Evolutionary conservation across 2,329 filamentous ascomycete genomes (phyloP).

Genomic region (Apiospora saccharicola): DNA sequence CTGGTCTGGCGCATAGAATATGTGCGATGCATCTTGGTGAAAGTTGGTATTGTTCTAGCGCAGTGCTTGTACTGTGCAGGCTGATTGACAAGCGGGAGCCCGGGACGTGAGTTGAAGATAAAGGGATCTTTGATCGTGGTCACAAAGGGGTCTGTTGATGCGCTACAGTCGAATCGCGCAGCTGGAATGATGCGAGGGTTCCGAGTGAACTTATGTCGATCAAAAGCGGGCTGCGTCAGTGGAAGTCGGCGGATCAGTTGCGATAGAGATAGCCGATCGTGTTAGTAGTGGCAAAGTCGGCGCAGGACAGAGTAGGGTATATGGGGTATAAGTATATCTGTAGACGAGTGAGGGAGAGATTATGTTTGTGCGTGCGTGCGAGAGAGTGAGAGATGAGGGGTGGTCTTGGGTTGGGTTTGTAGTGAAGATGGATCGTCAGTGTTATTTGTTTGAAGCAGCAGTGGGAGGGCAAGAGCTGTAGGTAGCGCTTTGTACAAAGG

Average conservation of each 20-base stretch:
- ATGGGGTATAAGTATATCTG: slow-evolving; percentile 14
- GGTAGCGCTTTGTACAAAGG: not conserved
- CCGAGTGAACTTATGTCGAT: slow-evolving; percentile 20
- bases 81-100: not conserved
- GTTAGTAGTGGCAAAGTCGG: not conserved
- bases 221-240: slow-evolving; percentile 24
- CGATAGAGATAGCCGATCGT: slow-evolving; percentile 8
- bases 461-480: not conserved
- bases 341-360: slow-evolving; percentile 7
- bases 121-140: not conserved
- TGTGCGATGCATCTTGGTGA: slow-evolving; percentile 85
- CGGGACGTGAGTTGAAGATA: not conserved
- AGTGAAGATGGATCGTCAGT: slow-evolving; percentile 13
- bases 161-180: not conserved
- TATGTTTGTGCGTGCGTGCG: not conserved
- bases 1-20: slow-evolving; percentile 98
- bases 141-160: slow-evolving; percentile 9
- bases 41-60: not conserved
- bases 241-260: slow-evolving; percentile 18
- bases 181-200: not conserved
- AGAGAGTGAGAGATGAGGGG: slow-evolving; percentile 3
- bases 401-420: not conserved
- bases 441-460: slow-evolving; percentile 8
- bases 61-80: not conserved
- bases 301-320: not conserved